These are phyloP conservation scores for Piper longum DNA, from an alignment of 164 flowering plant species.

Conservation along the genomic window DNA sequence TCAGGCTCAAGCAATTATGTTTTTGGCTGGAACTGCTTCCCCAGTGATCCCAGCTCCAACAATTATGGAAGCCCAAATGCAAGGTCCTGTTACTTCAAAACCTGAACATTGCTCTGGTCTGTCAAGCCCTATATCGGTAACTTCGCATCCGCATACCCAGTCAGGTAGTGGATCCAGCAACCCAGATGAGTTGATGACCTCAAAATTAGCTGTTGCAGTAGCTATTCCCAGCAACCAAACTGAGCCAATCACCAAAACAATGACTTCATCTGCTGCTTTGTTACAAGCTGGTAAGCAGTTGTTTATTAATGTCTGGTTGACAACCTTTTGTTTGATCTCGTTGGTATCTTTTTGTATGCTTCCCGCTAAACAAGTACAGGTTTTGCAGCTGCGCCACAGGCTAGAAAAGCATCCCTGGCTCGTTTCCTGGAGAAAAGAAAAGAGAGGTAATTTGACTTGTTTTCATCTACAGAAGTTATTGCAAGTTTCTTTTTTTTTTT, in stretches of 20 bases:
- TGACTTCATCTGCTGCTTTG: slow-evolving; percentile 25
- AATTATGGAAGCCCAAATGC: slow-evolving; percentile 25
- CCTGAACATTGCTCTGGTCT: slow-evolving; percentile 41
- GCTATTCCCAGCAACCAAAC: slow-evolving; percentile 29
- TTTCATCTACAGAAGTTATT: background rate
- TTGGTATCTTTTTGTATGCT: background rate
- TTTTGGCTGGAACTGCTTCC: slow-evolving; percentile 54
- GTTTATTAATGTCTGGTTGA: background rate
- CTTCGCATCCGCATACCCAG: slow-evolving; percentile 43
- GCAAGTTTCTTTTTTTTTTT: background rate
- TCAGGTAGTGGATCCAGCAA: slow-evolving; percentile 39
- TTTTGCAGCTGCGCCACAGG: slow-evolving; percentile 61
- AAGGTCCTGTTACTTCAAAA: slow-evolving; percentile 18
- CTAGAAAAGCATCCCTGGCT: slow-evolving; percentile 84
- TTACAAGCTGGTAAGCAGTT: slow-evolving; percentile 41
- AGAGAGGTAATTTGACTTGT: slow-evolving; percentile 44
- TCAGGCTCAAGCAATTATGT: slow-evolving; percentile 87
- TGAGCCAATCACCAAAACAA: slow-evolving; percentile 28
- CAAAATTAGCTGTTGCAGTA: slow-evolving; percentile 22
- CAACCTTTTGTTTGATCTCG: background rate
- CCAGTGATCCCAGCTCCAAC: slow-evolving; percentile 15
- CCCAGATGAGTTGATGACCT: slow-evolving; percentile 31
- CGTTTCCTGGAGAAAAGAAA: slow-evolving; percentile 84
- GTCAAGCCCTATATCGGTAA: slow-evolving; percentile 56
- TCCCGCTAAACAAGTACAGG: background rate